phyloP scores from a whole-genome alignment of 1,284 basidiomycete species.

The Filobasidium uniguttulatum region DNA sequence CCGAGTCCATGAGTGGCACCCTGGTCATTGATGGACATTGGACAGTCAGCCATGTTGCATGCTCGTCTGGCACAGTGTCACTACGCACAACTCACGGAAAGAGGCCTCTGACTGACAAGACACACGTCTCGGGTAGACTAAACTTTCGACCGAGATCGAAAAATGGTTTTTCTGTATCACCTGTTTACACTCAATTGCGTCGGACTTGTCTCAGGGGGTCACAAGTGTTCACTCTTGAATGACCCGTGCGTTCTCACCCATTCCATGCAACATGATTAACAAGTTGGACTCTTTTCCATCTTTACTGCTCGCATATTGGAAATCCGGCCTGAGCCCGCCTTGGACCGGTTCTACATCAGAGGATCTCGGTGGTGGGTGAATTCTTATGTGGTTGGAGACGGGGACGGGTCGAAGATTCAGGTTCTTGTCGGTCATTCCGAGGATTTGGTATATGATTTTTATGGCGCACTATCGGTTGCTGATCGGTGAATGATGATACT shows the following conservation, averaged over 20 bases:
- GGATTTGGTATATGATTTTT: no score
- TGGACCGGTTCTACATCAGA: no score
- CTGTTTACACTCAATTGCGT: constrained; percentile 37
- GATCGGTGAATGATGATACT: no score
- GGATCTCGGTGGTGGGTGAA: no score
- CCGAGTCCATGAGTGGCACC: constrained; percentile 61
- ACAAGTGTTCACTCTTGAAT: neutral
- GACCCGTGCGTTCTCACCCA: constrained; percentile 48
- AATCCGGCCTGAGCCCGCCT: no score
- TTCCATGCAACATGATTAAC: constrained; percentile 69
- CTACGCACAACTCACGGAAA: constrained; percentile 4
- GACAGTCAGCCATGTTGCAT: neutral
- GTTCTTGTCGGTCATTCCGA: no score
- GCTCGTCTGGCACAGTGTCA: neutral
- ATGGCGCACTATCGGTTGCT: no score
- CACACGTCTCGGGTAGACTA: constrained; percentile 73
- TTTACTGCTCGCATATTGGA: constrained; percentile 20
- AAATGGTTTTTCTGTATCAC: constrained; percentile 69
- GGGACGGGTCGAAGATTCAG: no score
- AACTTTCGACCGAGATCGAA: constrained; percentile 55
- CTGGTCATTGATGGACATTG: constrained; percentile 32
- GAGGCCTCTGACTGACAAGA: constrained; percentile 57
- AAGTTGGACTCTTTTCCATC: constrained; percentile 78
- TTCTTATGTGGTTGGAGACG: no score
- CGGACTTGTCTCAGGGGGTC: no score